Percentiles rank a stretch among this genome's conserved stretches.
These are phyloP conservation scores for Chamaenerion angustifolium DNA, from an alignment of 345 rosid genomes.

Conservation along the genomic window DNA sequence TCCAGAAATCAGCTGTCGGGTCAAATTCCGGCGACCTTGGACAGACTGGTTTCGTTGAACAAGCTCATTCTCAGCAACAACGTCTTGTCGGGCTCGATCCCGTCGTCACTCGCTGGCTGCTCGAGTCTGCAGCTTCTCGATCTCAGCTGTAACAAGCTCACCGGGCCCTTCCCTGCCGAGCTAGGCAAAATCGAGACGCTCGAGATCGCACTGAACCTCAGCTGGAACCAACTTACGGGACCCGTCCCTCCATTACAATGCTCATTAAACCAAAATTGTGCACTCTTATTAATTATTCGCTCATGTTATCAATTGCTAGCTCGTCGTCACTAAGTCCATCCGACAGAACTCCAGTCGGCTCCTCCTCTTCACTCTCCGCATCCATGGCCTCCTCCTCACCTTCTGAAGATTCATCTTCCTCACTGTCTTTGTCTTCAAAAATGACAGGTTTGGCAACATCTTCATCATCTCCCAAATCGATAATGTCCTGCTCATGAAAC, in stretches of 20 bases:
- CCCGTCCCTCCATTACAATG: conserved; percentile 30
- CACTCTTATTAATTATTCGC: conserved; percentile 25
- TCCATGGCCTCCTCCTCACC: conserved; percentile 46
- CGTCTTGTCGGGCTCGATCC: no score
- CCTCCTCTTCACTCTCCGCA: conserved; percentile 20
- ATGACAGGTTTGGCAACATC: conserved; percentile 26
- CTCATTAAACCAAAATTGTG: no score
- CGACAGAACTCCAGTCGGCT: conserved; percentile 17
- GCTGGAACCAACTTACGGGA: conserved; percentile 66
- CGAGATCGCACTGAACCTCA: conserved; percentile 81
- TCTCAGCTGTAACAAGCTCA: conserved; percentile 59
- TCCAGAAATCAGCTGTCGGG: conserved; percentile 46
- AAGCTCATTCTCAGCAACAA: conserved; percentile 57
- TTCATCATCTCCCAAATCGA: conserved; percentile 40
- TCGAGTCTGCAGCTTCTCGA: no score
- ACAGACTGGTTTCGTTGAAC: conserved; percentile 50
- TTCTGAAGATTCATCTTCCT: conserved; percentile 50
- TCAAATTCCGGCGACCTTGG: conserved; percentile 60
- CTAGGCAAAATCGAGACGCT: conserved; percentile 60
- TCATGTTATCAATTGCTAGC: conserved; percentile 25
- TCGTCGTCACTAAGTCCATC: conserved; percentile 30
- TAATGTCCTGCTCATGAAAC: conserved; percentile 25
- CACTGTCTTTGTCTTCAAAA: conserved; percentile 66
- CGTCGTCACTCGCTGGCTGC: no score
- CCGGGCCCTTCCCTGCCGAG: conserved; percentile 64